Conservation (phyloP, 495 filamentous ascomycete species). For the Lepraria neglecta region DNA sequence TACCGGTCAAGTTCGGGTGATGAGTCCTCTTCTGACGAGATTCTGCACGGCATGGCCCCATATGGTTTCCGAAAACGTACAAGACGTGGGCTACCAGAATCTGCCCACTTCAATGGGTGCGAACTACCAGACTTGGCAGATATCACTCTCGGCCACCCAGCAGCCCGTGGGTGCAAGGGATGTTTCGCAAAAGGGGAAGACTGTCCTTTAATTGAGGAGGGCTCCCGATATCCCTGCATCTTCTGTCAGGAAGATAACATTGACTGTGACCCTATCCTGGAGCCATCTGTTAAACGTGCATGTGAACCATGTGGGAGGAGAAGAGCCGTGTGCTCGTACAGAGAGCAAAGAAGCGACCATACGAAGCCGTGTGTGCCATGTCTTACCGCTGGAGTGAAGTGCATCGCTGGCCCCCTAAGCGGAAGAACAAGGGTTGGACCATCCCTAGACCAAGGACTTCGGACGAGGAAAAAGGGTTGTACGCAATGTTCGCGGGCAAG, state of each 20-base stretch:
- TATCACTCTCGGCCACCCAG: conserved; percentile 26
- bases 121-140: conserved; percentile 18
- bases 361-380: conserved; percentile 21
- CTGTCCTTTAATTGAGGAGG: conserved; percentile 25
- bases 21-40: conserved; percentile 1
- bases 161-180: conserved; percentile 23
- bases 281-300: conserved; percentile 18
- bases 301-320: conserved; percentile 20
- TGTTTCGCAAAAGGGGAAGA: conserved; percentile 21
- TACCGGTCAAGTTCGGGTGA: not conserved
- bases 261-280: conserved; percentile 24
- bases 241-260: conserved; percentile 18
- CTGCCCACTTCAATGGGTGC: not conserved
- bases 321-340: conserved; percentile 21
- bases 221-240: conserved; percentile 24
- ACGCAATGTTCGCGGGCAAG: conserved; percentile 16
- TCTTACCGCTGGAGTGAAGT: conserved; percentile 14
- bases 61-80: conserved; percentile 16
- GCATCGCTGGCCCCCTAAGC: conserved; percentile 23
- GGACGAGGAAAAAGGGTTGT: conserved; percentile 4
- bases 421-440: conserved; percentile 26
- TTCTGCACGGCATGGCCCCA: not conserved
- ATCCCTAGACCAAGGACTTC: conserved; percentile 19
- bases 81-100: not conserved
- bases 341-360: conserved; percentile 15